phyloP scores from a whole-genome alignment of 2,329 filamentous ascomycete species.

The Claviceps maximensis region DNA sequence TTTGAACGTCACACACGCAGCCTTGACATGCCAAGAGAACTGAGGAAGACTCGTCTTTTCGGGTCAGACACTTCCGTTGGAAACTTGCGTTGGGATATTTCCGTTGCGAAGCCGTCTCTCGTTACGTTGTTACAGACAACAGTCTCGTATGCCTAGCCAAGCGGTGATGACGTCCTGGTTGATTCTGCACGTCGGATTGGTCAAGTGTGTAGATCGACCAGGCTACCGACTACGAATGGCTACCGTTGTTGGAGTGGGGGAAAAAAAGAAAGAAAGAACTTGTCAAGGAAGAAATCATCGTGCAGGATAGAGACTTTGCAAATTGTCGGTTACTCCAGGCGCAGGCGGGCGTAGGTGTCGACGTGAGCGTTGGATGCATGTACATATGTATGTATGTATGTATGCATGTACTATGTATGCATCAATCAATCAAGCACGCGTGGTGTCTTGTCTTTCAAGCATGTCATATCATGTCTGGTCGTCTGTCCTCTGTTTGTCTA shows the following conservation, averaged over 20 bases:
- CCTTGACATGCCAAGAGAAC: neutral
- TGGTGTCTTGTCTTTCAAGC: neutral
- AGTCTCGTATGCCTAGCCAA: neutral
- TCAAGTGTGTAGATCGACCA: neutral
- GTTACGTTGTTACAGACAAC: neutral
- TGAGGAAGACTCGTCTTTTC: too few relatives aligned
- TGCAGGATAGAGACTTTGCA: neutral
- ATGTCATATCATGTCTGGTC: too few relatives aligned
- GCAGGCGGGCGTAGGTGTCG: neutral
- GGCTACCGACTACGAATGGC: neutral
- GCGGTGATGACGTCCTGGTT: neutral
- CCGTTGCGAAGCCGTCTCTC: neutral
- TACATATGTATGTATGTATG: too few relatives aligned
- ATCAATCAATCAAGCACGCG: neutral
- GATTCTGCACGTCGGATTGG: neutral
- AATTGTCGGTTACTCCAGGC: neutral
- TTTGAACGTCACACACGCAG: neutral
- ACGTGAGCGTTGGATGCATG: neutral
- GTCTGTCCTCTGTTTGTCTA: too few relatives aligned
- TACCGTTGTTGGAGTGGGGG: neutral
- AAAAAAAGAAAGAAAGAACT: neutral
- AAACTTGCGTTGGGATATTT: neutral
- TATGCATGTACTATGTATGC: too few relatives aligned
- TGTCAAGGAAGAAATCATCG: neutral
- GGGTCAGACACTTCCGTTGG: neutral